Evolutionary conservation across 2,329 filamentous ascomycete genomes (phyloP), one percentile per base, ranked within the genome.

Genomic region (Neurospora sp.): DNA sequence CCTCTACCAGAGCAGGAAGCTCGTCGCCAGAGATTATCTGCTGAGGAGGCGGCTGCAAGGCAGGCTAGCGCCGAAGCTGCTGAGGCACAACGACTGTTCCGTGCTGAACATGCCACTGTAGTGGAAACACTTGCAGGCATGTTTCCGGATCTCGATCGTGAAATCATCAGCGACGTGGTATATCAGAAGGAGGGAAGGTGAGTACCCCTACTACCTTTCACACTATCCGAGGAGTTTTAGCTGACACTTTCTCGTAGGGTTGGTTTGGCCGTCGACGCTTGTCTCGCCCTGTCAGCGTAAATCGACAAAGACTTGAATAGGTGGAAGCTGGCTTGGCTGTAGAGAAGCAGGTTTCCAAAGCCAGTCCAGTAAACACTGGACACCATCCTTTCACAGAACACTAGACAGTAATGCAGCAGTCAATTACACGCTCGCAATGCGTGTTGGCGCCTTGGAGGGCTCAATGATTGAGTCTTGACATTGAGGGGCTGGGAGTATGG

Each of bases 91-190:
- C 85, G 91, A 17, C 88, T 98, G 71, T 90, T 96, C 74, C 85
- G 89, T 42, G 90, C 91, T 69, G 96, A 99, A 83, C 94, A 98
- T 80, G 85, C 88, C 69, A 95, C 93, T 75, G 90, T 99, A 8
- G 95, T 98, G 2, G 96, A 98, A 81, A 98, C 96, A 42, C 82
- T 99, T 70, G 90, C 93, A 67, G 91, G 93, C 75, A 99, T 99
- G 96, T 99, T 99, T 79, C 96, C 96, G 0, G 93, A 96, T 77
- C 83, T 99, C 68, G 96, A 99, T 79, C 89, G 89, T 76, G 96
- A 99, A 67, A 87, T 99, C 43, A 98, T 99, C 78, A 94, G 94
- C 76, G 96, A 99, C 81, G 96, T 99, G 52, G 96, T 99, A 36
- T 90, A 95, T 79, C 89, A 96, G 82, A 97, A 99, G 81, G 91